Percentiles rank a stretch among this genome's conserved stretches.
These are phyloP conservation scores for Apiotrichum veenhuisii DNA, from an alignment of 1,284 basidiomycete genomes.

Conservation along the genomic window DNA sequence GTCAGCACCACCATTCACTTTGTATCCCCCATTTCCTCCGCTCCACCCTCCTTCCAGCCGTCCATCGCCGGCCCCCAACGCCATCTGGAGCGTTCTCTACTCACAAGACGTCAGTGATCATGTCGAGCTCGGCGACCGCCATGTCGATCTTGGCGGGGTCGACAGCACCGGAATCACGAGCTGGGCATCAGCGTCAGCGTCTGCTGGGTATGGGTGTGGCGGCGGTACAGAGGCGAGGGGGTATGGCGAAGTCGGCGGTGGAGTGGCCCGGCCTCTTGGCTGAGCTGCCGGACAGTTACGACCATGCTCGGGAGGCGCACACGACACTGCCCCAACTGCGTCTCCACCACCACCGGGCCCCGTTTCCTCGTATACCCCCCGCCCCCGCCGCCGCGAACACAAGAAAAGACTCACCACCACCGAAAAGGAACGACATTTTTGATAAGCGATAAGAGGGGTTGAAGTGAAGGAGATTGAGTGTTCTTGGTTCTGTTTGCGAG, in stretches of 20 bases:
- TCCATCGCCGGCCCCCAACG: background rate
- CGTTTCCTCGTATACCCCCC: too few species aligned
- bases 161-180: constrained; percentile 27
- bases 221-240: too few species aligned
- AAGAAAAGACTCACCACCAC: constrained; percentile 15
- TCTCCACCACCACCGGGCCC: too few species aligned
- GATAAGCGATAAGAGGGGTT: background rate
- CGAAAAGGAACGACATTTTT: constrained; percentile 31
- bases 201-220: background rate
- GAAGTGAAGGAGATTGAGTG: background rate
- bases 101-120: constrained; percentile 52
- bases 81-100: too few species aligned
- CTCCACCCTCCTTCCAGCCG: background rate
- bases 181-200: constrained; percentile 13
- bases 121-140: constrained; percentile 50
- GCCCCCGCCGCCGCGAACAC: too few species aligned
- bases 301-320: too few species aligned
- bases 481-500: too few species aligned
- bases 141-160: constrained; percentile 50
- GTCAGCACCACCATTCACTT: too few species aligned
- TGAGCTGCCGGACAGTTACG: too few species aligned
- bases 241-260: too few species aligned
- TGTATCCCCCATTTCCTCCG: background rate
- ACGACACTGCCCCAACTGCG: too few species aligned
- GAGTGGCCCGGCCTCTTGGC: too few species aligned